A percentile compares a stretch with the other conserved stretches of the same genome.
phyloP scores from a whole-genome alignment of 208 protist species.

The Plasmodiophora brassicae region DNA sequence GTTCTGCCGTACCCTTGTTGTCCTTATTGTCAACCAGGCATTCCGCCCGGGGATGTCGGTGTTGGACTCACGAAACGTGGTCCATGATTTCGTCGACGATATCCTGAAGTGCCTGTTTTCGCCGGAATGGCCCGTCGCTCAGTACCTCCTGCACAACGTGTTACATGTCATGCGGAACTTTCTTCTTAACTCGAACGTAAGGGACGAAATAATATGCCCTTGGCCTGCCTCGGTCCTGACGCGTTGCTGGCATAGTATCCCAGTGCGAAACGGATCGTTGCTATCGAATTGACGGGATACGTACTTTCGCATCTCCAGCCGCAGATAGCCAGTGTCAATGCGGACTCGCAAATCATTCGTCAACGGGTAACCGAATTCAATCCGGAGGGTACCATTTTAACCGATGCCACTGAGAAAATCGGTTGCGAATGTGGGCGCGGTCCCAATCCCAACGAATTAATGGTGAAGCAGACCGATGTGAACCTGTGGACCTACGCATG shows the following conservation, averaged over 20 bases:
- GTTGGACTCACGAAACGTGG: not conserved
- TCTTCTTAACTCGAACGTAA: not conserved
- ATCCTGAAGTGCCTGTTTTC: not conserved
- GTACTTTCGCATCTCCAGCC: not conserved
- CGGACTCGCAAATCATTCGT: not conserved
- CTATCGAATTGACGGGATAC: not conserved
- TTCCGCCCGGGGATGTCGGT: not conserved
- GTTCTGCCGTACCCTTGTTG: no score
- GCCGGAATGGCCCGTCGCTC: not conserved
- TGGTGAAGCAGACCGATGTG: not conserved
- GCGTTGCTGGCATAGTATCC: not conserved
- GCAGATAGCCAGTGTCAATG: not conserved
- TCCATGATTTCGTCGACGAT: not conserved
- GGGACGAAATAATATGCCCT: not conserved
- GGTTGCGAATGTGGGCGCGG: not conserved
- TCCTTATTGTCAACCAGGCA: not conserved
- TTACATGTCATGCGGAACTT: not conserved
- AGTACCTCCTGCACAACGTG: not conserved
- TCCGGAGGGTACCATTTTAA: not conserved
- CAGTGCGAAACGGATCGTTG: not conserved
- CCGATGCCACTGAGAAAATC: not conserved
- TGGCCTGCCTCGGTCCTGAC: not conserved
- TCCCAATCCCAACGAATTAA: not conserved
- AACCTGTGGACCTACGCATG: not conserved
- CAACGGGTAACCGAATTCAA: not conserved